phyloP scores from a whole-genome alignment of 345 rosid species.

The Sisymbrium irio region DNA sequence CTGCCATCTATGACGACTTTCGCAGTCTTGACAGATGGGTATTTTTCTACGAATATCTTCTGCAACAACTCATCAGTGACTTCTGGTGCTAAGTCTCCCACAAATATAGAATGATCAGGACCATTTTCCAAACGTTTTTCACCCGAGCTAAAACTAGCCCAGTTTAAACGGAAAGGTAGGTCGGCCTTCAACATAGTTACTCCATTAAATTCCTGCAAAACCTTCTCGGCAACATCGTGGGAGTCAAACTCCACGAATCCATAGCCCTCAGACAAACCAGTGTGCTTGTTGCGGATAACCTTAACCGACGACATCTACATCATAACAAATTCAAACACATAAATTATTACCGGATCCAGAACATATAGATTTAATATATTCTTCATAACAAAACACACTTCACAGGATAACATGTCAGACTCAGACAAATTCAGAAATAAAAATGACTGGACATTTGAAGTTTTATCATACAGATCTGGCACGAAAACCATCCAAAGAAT shows the following conservation, averaged over 20 bases:
- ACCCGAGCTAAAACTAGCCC: conserved; percentile 93
- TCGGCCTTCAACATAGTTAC: conserved; percentile 74
- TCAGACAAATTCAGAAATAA: not conserved
- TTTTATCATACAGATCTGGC: not conserved
- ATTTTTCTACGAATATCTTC: conserved; percentile 64
- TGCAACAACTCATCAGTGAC: conserved; percentile 73
- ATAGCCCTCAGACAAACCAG: conserved; percentile 82
- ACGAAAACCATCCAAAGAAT: not conserved
- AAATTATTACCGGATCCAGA: not conserved
- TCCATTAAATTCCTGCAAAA: conserved; percentile 62
- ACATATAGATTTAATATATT: not conserved
- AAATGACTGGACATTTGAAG: not conserved
- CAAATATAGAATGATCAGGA: conserved; percentile 92
- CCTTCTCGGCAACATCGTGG: conserved; percentile 81
- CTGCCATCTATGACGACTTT: conserved; percentile 87
- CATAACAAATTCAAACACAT: not conserved
- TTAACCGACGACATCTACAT: conserved; percentile 79
- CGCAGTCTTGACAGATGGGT: conserved; percentile 89
- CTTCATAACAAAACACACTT: not conserved
- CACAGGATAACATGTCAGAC: not conserved
- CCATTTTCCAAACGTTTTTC: conserved; percentile 85
- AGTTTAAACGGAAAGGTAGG: conserved; percentile 86
- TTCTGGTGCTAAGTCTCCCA: conserved; percentile 93
- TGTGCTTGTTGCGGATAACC: conserved; percentile 90
- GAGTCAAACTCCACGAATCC: conserved; percentile 89